These are phyloP conservation scores for Solanum rostratum DNA, from an alignment of 257 asterid genomes.

Conservation along the genomic window DNA sequence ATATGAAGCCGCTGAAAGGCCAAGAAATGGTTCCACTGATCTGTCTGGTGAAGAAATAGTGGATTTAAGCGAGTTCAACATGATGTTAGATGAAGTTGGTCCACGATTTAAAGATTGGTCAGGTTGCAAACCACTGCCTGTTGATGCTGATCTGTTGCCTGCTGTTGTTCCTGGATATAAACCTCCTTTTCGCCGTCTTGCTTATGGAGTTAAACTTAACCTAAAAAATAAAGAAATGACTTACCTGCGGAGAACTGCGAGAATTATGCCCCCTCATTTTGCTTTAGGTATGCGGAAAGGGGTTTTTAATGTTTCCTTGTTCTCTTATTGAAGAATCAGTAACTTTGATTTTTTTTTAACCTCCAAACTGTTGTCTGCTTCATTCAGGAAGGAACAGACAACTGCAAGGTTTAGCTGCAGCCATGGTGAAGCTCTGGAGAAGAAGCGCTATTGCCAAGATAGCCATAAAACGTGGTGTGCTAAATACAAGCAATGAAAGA, in stretches of 20 bases:
- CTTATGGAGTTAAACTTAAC: conserved; percentile 42
- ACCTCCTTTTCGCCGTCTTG: conserved; percentile 69
- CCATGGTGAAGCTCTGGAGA: conserved; percentile 87
- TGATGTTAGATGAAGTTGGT: conserved; percentile 61
- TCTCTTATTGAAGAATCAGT: not conserved
- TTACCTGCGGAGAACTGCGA: conserved; percentile 55
- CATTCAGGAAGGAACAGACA: conserved; percentile 70
- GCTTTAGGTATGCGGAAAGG: conserved; percentile 49
- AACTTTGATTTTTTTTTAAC: not conserved
- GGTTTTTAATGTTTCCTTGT: not conserved
- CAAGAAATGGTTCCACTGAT: conserved; percentile 11
- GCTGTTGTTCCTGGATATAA: conserved; percentile 54
- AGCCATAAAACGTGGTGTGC: conserved; percentile 88
- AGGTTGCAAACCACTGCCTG: conserved; percentile 77
- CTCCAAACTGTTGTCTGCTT: not conserved
- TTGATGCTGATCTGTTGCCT: conserved; percentile 89
- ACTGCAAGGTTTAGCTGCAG: conserved; percentile 78
- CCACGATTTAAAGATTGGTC: conserved; percentile 85
- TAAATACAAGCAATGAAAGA: conserved; percentile 68
- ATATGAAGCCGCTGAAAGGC: conserved; percentile 17
- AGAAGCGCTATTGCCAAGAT: conserved; percentile 71
- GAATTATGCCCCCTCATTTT: conserved; percentile 79
- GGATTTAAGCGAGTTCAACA: conserved; percentile 49
- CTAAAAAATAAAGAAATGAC: conserved; percentile 67
- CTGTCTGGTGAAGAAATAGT: conserved; percentile 42